These are phyloP conservation scores for Beauveria australis DNA, from an alignment of 2,329 filamentous ascomycete species.

Conservation along the genomic window DNA sequence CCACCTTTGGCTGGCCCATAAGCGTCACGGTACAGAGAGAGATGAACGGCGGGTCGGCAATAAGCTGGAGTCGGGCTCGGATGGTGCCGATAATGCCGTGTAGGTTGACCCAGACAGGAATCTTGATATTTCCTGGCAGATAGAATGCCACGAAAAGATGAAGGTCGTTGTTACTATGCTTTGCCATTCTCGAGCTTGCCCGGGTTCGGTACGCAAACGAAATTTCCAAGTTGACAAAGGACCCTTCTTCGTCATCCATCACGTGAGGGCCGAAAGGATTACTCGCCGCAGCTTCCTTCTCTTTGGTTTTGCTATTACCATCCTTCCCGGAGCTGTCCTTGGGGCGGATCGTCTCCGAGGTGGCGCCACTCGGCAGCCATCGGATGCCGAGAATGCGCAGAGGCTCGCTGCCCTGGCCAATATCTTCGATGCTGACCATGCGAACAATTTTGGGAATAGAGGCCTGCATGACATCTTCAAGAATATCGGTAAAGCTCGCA, in stretches of 20 bases:
- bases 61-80: conserved; percentile 61
- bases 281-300: conserved; percentile 22
- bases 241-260: conserved; percentile 69
- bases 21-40: conserved; percentile 67
- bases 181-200: conserved; percentile 52
- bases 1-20: conserved; percentile 65
- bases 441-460: conserved; percentile 60
- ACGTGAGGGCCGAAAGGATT: conserved; percentile 37
- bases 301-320: conserved; percentile 22
- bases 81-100: conserved; percentile 63
- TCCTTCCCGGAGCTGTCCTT: conserved; percentile 22
- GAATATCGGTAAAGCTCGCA: conserved; percentile 56
- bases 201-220: conserved; percentile 65
- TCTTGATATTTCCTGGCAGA: conserved; percentile 44
- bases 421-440: conserved; percentile 69
- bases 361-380: conserved; percentile 65
- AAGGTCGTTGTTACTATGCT: conserved; percentile 57
- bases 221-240: conserved; percentile 70
- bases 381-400: conserved; percentile 62
- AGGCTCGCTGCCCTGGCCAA: conserved; percentile 66
- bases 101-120: conserved; percentile 67
- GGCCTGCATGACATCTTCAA: conserved; percentile 76
- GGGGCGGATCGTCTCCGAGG: conserved; percentile 34
- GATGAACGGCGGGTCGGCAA: conserved; percentile 70
- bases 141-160: conserved; percentile 68